These are phyloP conservation scores for Saccharomycopsis babjevae DNA, from an alignment of 805 yeast species.

Conservation along the genomic window DNA sequence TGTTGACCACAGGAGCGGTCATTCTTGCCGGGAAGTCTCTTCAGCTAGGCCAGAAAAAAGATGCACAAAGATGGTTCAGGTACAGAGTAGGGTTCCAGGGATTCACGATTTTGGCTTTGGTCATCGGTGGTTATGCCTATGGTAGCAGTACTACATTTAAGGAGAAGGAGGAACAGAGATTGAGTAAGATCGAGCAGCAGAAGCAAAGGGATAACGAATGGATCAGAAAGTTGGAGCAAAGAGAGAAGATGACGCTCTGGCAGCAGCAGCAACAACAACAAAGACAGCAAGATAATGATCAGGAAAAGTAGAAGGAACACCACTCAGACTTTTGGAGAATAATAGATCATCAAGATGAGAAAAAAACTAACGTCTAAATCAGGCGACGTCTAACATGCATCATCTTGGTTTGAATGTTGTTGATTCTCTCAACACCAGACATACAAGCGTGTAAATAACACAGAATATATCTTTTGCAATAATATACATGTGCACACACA, in stretches of 20 bases:
- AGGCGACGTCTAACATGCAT: too few species aligned
- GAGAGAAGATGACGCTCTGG: constrained; percentile 39
- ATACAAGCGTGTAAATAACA: too few species aligned
- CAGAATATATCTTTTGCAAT: too few species aligned
- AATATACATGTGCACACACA: too few species aligned
- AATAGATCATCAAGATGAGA: too few species aligned
- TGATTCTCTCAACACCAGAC: too few species aligned
- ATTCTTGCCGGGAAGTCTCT: constrained; percentile 68
- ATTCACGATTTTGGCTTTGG: constrained; percentile 69
- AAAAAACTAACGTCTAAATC: too few species aligned
- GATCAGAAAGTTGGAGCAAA: constrained; percentile 49
- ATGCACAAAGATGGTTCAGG: constrained; percentile 80
- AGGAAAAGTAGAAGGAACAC: neutral
- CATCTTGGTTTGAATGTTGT: too few species aligned
- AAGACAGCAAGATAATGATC: neutral
- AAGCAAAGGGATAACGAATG: constrained; percentile 71
- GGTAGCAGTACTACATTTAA: constrained; percentile 31
- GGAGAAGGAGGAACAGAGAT: constrained; percentile 49
- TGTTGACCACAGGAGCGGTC: constrained; percentile 75
- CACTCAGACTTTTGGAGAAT: too few species aligned
- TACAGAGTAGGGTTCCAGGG: constrained; percentile 87
- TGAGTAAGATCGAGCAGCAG: constrained; percentile 54
- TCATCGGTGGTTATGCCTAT: constrained; percentile 66
- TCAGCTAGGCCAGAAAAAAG: constrained; percentile 56
- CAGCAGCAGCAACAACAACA: neutral